Evolutionary conservation across 2,329 filamentous ascomycete species (phyloP).

Genomic region (Cladophialophora psammophila): DNA sequence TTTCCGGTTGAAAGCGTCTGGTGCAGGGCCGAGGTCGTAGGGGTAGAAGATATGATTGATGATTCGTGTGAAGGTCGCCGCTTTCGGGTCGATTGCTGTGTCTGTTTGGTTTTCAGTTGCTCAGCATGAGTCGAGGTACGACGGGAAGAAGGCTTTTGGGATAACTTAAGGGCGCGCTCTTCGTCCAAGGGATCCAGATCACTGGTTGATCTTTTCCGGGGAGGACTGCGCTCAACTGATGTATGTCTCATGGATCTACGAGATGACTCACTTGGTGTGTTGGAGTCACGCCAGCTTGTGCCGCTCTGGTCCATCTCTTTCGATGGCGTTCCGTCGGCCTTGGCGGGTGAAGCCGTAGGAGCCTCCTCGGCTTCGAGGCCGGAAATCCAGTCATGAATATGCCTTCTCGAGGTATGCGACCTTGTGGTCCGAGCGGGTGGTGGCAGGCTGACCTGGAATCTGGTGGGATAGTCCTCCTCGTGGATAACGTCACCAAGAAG

Average conservation of each 20-base stretch:
- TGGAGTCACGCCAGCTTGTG: conserved; percentile 3
- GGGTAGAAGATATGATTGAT: conserved; percentile 18
- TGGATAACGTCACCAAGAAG: conserved; percentile 49
- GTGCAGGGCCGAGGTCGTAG: conserved; percentile 8
- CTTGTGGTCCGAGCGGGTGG: conserved; percentile 22
- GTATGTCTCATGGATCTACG: conserved; percentile 10
- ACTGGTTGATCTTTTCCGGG: conserved; percentile 38
- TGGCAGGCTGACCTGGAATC: conserved; percentile 37
- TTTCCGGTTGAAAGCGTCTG: neutral
- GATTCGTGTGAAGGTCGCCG: conserved; percentile 28
- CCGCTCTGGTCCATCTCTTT: conserved; percentile 13
- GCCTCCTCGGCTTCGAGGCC: conserved; percentile 14
- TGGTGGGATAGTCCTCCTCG: conserved; percentile 38
- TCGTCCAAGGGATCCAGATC: conserved; percentile 35
- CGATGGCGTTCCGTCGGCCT: conserved; percentile 13
- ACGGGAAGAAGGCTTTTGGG: conserved; percentile 25
- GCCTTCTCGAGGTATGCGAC: conserved; percentile 26
- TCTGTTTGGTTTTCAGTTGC: conserved; percentile 30
- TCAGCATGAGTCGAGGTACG: conserved; percentile 26
- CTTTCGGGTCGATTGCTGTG: conserved; percentile 16
- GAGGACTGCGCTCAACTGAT: conserved; percentile 26
- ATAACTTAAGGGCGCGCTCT: conserved; percentile 19
- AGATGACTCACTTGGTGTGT: conserved; percentile 30
- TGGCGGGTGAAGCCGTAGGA: neutral
- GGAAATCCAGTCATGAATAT: conserved; percentile 31